A percentile compares a stretch with the other conserved stretches of the same genome.
Evolutionary conservation across 1,284 basidiomycete genomes (phyloP).

Genomic region (Heterobasidion parviporum): DNA sequence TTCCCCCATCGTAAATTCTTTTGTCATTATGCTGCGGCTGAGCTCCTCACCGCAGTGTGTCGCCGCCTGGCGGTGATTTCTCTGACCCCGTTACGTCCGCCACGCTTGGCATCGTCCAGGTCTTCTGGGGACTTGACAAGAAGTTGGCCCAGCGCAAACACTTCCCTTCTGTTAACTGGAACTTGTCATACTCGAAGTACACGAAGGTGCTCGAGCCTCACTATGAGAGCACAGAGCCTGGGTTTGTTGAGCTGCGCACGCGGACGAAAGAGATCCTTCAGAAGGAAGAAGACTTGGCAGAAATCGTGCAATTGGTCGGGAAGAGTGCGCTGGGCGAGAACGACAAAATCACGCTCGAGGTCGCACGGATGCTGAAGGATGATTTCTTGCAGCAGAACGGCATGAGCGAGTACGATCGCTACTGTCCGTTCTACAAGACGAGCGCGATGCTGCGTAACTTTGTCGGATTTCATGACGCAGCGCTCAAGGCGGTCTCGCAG

Average conservation of each 20-base stretch:
- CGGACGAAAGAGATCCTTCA: conserved; percentile 96
- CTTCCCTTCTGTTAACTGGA: conserved; percentile 99
- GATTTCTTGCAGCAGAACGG: conserved; percentile 99
- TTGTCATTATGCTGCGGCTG: conserved; percentile 1
- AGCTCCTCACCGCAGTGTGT: conserved; percentile 55
- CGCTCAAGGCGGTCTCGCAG: conserved; percentile 78
- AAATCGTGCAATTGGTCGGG: conserved; percentile 98
- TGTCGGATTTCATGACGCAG: conserved; percentile 89
- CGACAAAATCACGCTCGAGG: conserved; percentile 98
- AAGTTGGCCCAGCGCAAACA: conserved; percentile 97
- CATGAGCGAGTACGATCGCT: conserved; percentile 96
- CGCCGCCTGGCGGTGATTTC: conserved; percentile 98
- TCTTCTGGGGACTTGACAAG: conserved; percentile 96
- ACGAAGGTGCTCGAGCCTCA: conserved; percentile 91
- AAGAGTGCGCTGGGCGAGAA: conserved; percentile 96
- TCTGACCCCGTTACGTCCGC: conserved; percentile 98
- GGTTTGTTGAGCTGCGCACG: conserved; percentile 88
- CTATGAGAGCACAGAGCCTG: conserved; percentile 87
- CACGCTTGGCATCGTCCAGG: conserved; percentile 97
- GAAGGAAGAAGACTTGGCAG: conserved; percentile 97
- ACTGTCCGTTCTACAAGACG: conserved; percentile 98
- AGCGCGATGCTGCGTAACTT: conserved; percentile 94
- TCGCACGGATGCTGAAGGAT: conserved; percentile 95
- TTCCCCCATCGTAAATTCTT: neutral
- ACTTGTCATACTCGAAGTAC: conserved; percentile 97